Base-by-base conservation (phyloP, 306 rosid genomes). In the Sindora glabra region DNA sequence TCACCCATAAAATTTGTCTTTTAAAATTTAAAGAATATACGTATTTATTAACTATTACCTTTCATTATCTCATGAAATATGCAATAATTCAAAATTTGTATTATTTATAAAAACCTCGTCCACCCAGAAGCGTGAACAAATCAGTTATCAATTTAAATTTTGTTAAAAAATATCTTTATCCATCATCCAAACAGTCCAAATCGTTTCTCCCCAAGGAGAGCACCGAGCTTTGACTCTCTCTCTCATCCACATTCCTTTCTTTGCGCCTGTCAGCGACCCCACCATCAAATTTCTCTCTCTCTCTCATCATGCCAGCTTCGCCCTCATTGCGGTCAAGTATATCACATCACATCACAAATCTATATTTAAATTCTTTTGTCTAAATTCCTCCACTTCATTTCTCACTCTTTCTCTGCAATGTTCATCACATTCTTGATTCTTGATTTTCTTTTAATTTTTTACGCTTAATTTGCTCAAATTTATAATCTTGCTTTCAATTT, bases 201-300 rank as follows among this genome's bases (percentile, higher is more conserved):
- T n/a, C n/a, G n/a, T n/a, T n/a, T n/a, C n/a, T n/a, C n/a, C n/a
- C n/a, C n/a, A n/a, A n/a, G n/a, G n/a, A n/a, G n/a, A n/a, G n/a
- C n/a, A n/a, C n/a, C n/a, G n/a, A n/a, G n/a, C 30, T 26, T 9
- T 29, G n/a, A n/a, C n/a, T n/a, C n/a, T 61, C 51, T 11, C 38
- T 50, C 24, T 40, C 33, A 64, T 49, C 56, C 63, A n/a, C 73
- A 61, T 48, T 53, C 52, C n/a, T n/a, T n/a, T n/a, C 76, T 73
- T 77, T 81, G 68, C 83, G 69, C 90, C 88, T 83, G 81, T 87
- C 86, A 81, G 71, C 80, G 84, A 87, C 90, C 90, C 95, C 90
- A 76, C 85, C 69, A 54, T 57, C 73, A 24, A 58, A 44, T 5
- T 36, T 40, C 59, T 57, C 56, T 55, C 68, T 14, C 56, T 5